Percentiles rank a stretch among this genome's conserved stretches.
phyloP scores from a whole-genome alignment of 257 asterid genomes.

The Gentiana macrophylla region DNA sequence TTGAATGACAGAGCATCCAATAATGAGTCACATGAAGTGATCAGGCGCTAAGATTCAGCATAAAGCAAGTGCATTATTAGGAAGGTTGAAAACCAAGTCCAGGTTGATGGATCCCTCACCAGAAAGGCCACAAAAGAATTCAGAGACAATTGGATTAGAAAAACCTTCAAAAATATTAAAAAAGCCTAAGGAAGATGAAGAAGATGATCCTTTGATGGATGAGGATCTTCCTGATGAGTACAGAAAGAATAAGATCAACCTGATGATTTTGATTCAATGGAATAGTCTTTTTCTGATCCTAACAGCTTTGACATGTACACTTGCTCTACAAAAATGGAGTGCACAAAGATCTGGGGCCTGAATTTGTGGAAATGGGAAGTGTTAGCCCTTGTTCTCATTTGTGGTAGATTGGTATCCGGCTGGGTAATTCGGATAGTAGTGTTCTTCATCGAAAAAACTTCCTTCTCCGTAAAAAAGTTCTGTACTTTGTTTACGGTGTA shows the following conservation, averaged over 20 bases:
- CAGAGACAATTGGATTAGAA: too few relatives aligned
- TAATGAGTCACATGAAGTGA: neutral
- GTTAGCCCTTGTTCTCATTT: constrained; percentile 55
- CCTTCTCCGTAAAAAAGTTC: constrained; percentile 17
- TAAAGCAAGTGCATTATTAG: constrained; percentile 31
- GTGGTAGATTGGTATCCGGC: constrained; percentile 48
- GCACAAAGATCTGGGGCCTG: constrained; percentile 34
- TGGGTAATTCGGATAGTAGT: constrained; percentile 23
- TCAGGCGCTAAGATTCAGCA: constrained; percentile 48
- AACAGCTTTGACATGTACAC: constrained; percentile 35
- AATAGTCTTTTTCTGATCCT: constrained; percentile 42
- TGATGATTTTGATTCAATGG: constrained; percentile 45
- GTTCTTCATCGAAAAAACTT: constrained; percentile 22
- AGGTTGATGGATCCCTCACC: constrained; percentile 51
- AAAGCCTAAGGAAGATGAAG: constrained; percentile 37
- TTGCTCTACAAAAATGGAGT: constrained; percentile 26
- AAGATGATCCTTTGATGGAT: constrained; percentile 56
- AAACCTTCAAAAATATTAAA: constrained; percentile 34
- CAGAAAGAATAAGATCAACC: constrained; percentile 27
- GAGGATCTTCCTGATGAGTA: constrained; percentile 72
- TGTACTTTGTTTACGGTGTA: constrained; percentile 30
- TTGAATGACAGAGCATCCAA: constrained; percentile 5
- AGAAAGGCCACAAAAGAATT: constrained; percentile 18
- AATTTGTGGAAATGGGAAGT: constrained; percentile 84
- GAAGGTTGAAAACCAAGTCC: constrained; percentile 47